Base-by-base conservation (phyloP, 164 flowering plant species). In the Warburgia ugandensis region DNA sequence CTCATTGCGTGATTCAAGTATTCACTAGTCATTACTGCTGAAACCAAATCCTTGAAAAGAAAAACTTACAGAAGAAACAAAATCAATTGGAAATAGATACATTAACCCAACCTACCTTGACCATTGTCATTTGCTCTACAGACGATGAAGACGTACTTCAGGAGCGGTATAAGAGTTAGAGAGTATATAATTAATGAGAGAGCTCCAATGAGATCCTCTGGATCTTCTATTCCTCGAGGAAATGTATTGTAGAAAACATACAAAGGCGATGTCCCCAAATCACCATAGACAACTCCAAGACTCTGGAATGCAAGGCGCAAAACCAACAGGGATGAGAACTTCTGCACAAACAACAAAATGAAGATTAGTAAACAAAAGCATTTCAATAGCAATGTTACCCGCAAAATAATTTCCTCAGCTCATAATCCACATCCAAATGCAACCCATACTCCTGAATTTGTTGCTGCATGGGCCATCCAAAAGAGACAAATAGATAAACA, bases 251-350 rank as follows among this genome's bases (percentile, higher is more conserved):
- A 80, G 73, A 92, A 88, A 25, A 88, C 96, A 72, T 88, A 92
- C 51, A 92, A 64, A 2, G 98, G 98, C 54, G 98, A 92, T 29
- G 96, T 92, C 23, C 98, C 96, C 78, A 92, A 74, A 71, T 92
- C 96, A 20, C 98, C 98, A 69, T 86, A 91, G 16, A 91, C 98
- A 31, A 91, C 89, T 48, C 96, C 98, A 54, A 91, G 87, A 64
- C 96, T 91, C 58, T 87, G 96, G 58, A 76, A 92, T 35, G 96
- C 84, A 47, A 91, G 79, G 57, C 89, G 75, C 55, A 84, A 56
- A 38, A 91, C 80, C 73, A 91, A 67, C 46, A 87, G 13, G 0
- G 77, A 65, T 3, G 96, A 87, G 50, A 78, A 81, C 60, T 76
- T 81, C 98, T 91, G 79, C 60, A 74, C 12, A 45, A 52, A 52